phyloP scores from a whole-genome alignment of 208 protist species.

The Crithidia thermophila region DNA sequence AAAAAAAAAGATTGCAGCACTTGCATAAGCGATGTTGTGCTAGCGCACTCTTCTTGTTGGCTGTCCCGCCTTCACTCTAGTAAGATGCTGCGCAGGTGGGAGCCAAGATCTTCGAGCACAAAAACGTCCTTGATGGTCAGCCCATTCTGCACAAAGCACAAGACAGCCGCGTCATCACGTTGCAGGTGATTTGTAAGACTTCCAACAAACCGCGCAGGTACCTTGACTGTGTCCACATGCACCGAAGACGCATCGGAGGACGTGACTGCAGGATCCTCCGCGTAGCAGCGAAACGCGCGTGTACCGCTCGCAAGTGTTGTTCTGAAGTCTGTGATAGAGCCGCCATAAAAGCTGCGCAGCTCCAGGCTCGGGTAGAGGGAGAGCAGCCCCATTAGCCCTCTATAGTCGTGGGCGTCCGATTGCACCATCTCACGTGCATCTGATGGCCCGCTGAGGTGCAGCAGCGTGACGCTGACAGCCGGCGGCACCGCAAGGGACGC shows the following conservation, averaged over 20 bases:
- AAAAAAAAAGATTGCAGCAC: no score
- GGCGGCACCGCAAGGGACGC: background rate
- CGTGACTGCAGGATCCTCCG: background rate
- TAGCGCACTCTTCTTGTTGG: no score
- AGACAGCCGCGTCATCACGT: background rate
- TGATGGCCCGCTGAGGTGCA: no score
- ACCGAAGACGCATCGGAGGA: background rate
- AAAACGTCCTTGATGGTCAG: constrained; percentile 8
- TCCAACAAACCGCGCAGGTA: background rate
- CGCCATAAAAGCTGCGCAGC: constrained; percentile 9
- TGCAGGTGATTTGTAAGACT: background rate
- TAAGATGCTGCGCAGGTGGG: background rate
- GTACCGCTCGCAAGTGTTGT: background rate
- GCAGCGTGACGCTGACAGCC: constrained; percentile 7
- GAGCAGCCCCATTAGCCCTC: constrained; percentile 19
- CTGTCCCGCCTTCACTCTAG: background rate
- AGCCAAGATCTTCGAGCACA: background rate
- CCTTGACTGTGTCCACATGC: background rate
- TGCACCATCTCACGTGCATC: no score
- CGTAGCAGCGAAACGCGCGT: background rate
- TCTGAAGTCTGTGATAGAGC: background rate
- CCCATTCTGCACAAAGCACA: constrained; percentile 8
- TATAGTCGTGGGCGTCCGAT: no score
- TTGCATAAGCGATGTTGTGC: no score
- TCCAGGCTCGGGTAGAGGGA: constrained; percentile 17